A percentile compares a stretch with the other conserved stretches of the same genome.
Evolutionary conservation across 2,329 filamentous ascomycete genomes (phyloP).

Genomic region (Aspergillus sp.): DNA sequence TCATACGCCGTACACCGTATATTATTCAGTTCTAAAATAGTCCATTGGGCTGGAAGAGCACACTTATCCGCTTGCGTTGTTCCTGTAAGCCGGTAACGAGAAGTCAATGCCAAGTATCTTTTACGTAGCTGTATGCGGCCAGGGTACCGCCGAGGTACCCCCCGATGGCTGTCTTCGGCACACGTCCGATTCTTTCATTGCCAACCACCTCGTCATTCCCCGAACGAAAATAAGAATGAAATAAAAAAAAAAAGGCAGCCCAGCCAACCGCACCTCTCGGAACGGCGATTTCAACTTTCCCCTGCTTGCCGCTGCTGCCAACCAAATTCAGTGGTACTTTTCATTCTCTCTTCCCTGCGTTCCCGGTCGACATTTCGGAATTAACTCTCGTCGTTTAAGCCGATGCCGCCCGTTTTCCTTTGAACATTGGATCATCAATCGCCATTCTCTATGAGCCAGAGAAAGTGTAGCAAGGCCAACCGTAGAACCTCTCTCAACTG

Average conservation of each 20-base stretch:
- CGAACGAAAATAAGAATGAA: background rate
- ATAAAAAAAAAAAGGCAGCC: background rate
- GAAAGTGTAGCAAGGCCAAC: constrained; percentile 7
- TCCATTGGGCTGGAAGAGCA: background rate
- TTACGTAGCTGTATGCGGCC: constrained; percentile 22
- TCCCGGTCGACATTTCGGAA: constrained; percentile 23
- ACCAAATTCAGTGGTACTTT: constrained; percentile 17
- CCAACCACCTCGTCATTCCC: constrained; percentile 11
- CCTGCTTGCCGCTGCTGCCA: constrained; percentile 25
- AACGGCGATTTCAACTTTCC: constrained; percentile 17
- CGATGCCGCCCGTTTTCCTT: constrained; percentile 19
- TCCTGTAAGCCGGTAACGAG: constrained; percentile 12
- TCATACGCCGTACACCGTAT: background rate
- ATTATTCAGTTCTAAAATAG: background rate
- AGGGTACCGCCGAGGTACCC: constrained; percentile 17
- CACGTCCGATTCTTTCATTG: constrained; percentile 17
- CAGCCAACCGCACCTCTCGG: constrained; percentile 13
- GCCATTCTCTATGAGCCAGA: constrained; percentile 9
- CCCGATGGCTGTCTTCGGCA: constrained; percentile 18
- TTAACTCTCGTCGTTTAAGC: constrained; percentile 15
- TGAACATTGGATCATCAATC: constrained; percentile 12
- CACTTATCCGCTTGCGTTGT: constrained; percentile 13
- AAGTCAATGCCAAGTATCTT: constrained; percentile 19
- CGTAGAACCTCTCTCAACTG: background rate
- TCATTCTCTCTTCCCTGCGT: constrained; percentile 8